These are phyloP conservation scores for Pseudognaphalium luteoalbum DNA, from an alignment of 129 eudicot species.

Conservation along the genomic window DNA sequence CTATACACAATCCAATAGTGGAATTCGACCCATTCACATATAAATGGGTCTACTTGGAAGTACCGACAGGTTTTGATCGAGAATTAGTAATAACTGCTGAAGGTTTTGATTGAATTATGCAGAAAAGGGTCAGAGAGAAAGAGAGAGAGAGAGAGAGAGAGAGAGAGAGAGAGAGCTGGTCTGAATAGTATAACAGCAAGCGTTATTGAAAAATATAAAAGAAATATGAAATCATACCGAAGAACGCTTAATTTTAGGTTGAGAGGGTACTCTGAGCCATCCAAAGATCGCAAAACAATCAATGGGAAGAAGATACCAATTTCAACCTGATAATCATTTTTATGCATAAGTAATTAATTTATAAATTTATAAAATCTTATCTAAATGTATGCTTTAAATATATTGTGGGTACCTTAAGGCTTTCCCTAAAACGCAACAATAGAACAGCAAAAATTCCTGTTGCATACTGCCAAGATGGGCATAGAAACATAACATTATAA, in stretches of 20 bases:
- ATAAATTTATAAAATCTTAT: neutral
- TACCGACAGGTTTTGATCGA: neutral
- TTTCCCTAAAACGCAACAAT: constrained; percentile 83
- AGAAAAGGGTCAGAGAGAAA: constrained; percentile 10
- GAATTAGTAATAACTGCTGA: neutral
- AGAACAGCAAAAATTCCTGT: constrained; percentile 87
- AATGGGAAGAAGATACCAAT: constrained; percentile 91
- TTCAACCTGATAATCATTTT: constrained; percentile 65
- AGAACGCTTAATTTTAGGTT: constrained; percentile 77
- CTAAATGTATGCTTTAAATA: constrained; percentile 11
- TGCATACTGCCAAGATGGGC: constrained; percentile 63
- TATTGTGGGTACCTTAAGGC: constrained; percentile 64
- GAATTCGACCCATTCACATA: neutral
- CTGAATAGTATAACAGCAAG: constrained; percentile 8
- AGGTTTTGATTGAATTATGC: neutral
- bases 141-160: constrained; percentile 3
- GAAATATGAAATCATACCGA: constrained; percentile 47
- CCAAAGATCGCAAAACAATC: constrained; percentile 80
- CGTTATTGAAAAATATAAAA: constrained; percentile 6
- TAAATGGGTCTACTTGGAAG: neutral
- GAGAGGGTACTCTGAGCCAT: constrained; percentile 65
- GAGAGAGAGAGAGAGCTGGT: constrained; percentile 10
- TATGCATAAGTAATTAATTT: neutral
- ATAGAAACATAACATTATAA: constrained; percentile 18
- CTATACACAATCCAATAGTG: neutral